Conservation (phyloP, 768 basidiomycete genomes). For the Tulasnella sp. region DNA sequence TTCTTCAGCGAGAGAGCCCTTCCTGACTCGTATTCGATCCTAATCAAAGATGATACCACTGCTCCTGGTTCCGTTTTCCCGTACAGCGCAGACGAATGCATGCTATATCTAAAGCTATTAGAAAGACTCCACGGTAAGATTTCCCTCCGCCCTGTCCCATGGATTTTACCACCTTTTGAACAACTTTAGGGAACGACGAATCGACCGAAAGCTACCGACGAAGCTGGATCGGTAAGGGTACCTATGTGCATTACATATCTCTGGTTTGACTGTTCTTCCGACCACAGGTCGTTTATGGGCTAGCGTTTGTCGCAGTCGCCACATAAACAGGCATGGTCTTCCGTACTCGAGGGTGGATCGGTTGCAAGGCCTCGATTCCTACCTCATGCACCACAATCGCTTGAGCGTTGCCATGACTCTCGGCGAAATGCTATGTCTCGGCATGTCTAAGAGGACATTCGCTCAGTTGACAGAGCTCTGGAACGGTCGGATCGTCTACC, state of each 20-base stretch:
- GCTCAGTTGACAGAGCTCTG: neutral
- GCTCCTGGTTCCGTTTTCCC: neutral
- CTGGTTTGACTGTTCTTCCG: too few species aligned
- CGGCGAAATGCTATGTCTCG: neutral
- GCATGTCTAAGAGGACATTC: neutral
- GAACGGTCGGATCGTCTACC: neutral
- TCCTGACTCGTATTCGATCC: neutral
- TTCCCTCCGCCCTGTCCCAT: neutral
- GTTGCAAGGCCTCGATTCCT: neutral
- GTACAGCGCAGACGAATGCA: neutral
- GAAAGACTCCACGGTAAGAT: neutral
- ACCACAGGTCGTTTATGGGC: neutral
- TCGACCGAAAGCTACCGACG: neutral
- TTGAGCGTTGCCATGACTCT: neutral
- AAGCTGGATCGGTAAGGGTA: neutral
- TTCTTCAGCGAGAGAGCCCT: neutral
- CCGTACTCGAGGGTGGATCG: neutral
- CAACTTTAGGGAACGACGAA: neutral
- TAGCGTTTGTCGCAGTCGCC: neutral
- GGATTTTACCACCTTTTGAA: neutral
- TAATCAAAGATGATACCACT: neutral
- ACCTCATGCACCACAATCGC: neutral
- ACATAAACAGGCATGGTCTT: neutral
- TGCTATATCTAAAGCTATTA: neutral
- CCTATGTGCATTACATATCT: too few species aligned